Evolutionary conservation across 2,329 filamentous ascomycete species (phyloP), one percentile per base, ranked within the genome.

Genomic region (Aureobasidium uvarum): DNA sequence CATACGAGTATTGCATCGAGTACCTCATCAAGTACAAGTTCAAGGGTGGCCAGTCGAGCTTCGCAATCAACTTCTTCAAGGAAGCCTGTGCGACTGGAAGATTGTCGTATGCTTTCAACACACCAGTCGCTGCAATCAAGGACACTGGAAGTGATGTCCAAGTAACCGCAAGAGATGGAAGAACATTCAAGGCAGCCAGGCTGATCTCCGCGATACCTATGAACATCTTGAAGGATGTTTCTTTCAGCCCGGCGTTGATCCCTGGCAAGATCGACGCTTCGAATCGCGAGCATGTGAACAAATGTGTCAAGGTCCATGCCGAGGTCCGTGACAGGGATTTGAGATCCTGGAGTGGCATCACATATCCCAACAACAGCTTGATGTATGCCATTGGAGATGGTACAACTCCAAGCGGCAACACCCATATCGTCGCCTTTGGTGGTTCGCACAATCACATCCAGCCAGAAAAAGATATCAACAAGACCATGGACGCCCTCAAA

Each of bases 251-350:
- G 36, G 71, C 74, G 2, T 60, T 77, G 0, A 55, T 63, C 1
- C 43, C 68, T 1, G 36, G 72, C 11, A 70, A 70, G 31, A 67
- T 71, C 23, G 66, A 70, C 45, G 75, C 72, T 1, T 67, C 72
- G n/a, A 28, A 59, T 1, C 31, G 55, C 1, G 72, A 72, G 3
- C 73, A 76, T 55, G 69, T 73, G 25, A 76, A 75, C 68, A 62
- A 68, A 18, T 69, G 70, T 6, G 67, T 71, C 3, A 76, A 75
- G 50, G 69, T 74, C 39, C 73, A 75, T 64, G 56, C 43, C 31
- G 43, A 54, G n/a, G 41, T 66, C 28, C 43, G 65, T n/a, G 65
- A 65, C 16, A 60, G 62, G 23, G 25, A 59, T 38, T 20, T 65
- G n/a, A 52, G 54, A 36, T 66, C 43, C 2, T 62, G 56, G 64